Conservation (phyloP, 2,329 filamentous ascomycete species). For the Diplocarpon mali region DNA sequence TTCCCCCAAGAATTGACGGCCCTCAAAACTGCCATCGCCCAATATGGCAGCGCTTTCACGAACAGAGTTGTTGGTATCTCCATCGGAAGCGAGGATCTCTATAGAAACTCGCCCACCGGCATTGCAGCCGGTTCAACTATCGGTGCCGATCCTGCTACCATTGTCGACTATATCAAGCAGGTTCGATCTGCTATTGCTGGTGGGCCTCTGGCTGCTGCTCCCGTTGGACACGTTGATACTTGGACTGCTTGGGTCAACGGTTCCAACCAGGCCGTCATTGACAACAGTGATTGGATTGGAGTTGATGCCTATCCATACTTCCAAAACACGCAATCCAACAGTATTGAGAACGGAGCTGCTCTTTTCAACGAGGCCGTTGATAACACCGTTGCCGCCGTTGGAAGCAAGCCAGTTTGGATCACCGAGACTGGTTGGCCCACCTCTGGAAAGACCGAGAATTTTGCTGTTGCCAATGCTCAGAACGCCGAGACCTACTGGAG, state of each 20-base stretch:
- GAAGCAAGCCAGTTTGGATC: conserved; percentile 68
- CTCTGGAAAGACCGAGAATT: conserved; percentile 49
- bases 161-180: conserved; percentile 60
- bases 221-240: conserved; percentile 78
- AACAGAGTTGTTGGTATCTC: conserved; percentile 70
- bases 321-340: conserved; percentile 57
- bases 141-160: conserved; percentile 49
- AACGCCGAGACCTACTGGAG: conserved; percentile 79
- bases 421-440: conserved; percentile 87
- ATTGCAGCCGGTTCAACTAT: conserved; percentile 48
- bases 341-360: conserved; percentile 48
- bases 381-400: conserved; percentile 45
- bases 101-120: conserved; percentile 64
- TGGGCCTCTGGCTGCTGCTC: conserved; percentile 44
- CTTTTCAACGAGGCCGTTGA: conserved; percentile 60
- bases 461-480: conserved; percentile 48
- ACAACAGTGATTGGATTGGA: conserved; percentile 66
- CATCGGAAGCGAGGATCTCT: conserved; percentile 77
- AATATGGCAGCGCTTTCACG: conserved; percentile 57
- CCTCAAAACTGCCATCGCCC: conserved; percentile 54
- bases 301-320: conserved; percentile 82
- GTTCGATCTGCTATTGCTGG: conserved; percentile 51
- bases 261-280: conserved; percentile 59
- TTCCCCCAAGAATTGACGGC: conserved; percentile 67
- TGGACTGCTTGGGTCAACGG: conserved; percentile 71